Evolutionary conservation across 345 rosid species (phyloP), one percentile per base, ranked within the genome.

Genomic region (Dipteronia sinensis): DNA sequence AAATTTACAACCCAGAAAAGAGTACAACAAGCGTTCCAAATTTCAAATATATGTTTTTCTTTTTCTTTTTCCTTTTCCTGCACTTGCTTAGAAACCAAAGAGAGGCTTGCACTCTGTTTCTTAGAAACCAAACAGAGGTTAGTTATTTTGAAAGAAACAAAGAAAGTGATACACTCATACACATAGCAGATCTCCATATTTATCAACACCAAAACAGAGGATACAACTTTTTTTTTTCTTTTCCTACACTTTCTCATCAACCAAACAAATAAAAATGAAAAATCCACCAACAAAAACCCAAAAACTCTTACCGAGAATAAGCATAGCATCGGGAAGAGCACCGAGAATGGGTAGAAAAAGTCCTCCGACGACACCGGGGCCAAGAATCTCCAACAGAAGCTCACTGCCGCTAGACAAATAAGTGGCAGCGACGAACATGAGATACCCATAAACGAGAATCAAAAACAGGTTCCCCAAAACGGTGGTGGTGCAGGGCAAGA

Each of bases 241-340:
- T 69, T 16, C 73, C 62, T 16, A 6, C 1, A 8, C n/a, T 64
- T 34, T 17, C 46, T 74, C 62, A 2, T 61, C 56, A 71, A 20
- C 76, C 47, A 53, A 55, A 9, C 25, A 51, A 0, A 34, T 27
- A 6, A 8, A n/a, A 34, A 10, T 8, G 0, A 42, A 42, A 42
- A 8, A 40, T 0, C 31, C 31, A 29, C 31, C 3, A 40, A 40
- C 44, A 40, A 40, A 40, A 40, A 40, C 31, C 1, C 31, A 6
- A 7, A n/a, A 47, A 10, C 27, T 51, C 86, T 40, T 86, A 95
- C 99, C 98, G 23, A 94, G 85, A 71, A 95, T 95, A 69, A 95
- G 95, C 98, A 95, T 90, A 76, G 99, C 99, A 69, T 95, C 99
- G 0, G 99, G 99, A 55, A 95, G 95, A 0, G 99, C 99, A 1